Percentiles rank a stretch among this genome's conserved stretches.
phyloP scores from a whole-genome alignment of 2,329 filamentous ascomycete species.

The Aureobasidium musti region DNA sequence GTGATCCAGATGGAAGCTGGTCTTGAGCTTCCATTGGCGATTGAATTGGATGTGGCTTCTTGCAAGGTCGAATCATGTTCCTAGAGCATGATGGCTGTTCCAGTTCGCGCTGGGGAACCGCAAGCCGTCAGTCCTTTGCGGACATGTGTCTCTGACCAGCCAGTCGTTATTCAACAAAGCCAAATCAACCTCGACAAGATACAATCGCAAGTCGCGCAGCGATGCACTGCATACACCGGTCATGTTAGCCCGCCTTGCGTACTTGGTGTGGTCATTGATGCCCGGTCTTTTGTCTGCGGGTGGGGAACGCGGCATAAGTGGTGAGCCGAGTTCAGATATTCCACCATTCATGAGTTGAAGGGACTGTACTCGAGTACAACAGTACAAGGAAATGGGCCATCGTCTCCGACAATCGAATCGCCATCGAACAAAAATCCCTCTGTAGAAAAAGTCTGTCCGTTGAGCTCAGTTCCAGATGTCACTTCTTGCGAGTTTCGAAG shows the following conservation, averaged over 20 bases:
- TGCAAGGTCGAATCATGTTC: not conserved
- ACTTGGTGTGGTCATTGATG: constrained; percentile 5
- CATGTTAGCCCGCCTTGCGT: not conserved
- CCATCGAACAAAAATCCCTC: not conserved
- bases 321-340: constrained; percentile 9
- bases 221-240: not conserved
- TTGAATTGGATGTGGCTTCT: constrained; percentile 2
- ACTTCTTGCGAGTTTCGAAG: not conserved
- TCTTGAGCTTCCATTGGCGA: not conserved
- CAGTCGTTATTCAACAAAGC: constrained; percentile 4
- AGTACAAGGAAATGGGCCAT: not conserved
- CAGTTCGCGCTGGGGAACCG: not conserved
- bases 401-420: constrained; percentile 2
- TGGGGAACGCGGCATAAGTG: constrained; percentile 15
- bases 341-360: not conserved
- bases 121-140: not conserved
- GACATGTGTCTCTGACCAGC: not conserved
- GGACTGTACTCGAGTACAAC: not conserved
- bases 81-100: constrained; percentile 3
- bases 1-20: not conserved
- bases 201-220: not conserved
- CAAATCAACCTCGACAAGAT: not conserved
- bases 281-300: constrained; percentile 2
- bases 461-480: constrained; percentile 2
- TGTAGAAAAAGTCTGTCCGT: constrained; percentile 1